Conservation (phyloP, 2,329 filamentous ascomycete species). For the Alternaria gansuensis region DNA sequence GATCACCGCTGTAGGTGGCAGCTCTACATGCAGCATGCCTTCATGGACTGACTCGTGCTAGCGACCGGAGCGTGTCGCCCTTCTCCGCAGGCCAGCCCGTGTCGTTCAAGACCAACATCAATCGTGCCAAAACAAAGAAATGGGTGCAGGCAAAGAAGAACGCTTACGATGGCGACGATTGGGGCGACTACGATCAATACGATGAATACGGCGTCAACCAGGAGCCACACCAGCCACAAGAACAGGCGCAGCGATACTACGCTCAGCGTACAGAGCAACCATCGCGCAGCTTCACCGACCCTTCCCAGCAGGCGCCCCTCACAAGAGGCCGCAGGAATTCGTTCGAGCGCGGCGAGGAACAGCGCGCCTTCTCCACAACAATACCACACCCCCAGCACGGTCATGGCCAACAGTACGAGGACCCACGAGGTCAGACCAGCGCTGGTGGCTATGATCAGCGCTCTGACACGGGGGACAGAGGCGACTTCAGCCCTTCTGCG, state of each 20-base stretch:
- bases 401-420: conserved; percentile 21
- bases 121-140: conserved; percentile 88
- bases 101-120: conserved; percentile 84
- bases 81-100: conserved; percentile 54
- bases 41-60: conserved; percentile 29
- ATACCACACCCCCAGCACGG: conserved; percentile 34
- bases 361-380: conserved; percentile 58
- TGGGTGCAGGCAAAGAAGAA: conserved; percentile 90
- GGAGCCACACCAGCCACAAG: conserved; percentile 53
- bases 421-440: conserved; percentile 36
- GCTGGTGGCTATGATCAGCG: conserved; percentile 44
- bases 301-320: conserved; percentile 43
- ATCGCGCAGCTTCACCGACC: conserved; percentile 55
- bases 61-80: conserved; percentile 42
- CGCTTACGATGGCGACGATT: conserved; percentile 92
- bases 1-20: conserved; percentile 52
- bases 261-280: conserved; percentile 41
- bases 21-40: background rate
- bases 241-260: conserved; percentile 56
- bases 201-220: conserved; percentile 64
- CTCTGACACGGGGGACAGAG: conserved; percentile 52
- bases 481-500: conserved; percentile 64
- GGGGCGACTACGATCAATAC: conserved; percentile 74
- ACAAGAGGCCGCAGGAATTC: conserved; percentile 56
- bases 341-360: conserved; percentile 65